Conservation (phyloP, 495 filamentous ascomycete species). For the Daldinia grandis region DNA sequence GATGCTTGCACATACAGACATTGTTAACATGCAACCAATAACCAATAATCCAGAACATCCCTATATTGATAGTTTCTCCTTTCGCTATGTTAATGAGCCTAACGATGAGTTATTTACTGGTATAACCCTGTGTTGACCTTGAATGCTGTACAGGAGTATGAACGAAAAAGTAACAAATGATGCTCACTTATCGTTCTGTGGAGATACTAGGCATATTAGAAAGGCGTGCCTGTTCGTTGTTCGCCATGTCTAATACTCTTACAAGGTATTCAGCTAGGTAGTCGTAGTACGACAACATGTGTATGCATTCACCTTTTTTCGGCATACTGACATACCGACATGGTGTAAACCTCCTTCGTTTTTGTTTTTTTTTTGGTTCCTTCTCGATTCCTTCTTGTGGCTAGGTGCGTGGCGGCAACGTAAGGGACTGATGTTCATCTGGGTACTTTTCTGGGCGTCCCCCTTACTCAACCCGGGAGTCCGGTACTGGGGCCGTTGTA, state of each 20-base stretch:
- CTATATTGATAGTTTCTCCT: too few species aligned
- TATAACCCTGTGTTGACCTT: background rate
- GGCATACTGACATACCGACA: background rate
- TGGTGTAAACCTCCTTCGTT: too few species aligned
- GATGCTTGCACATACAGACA: background rate
- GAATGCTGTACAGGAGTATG: background rate
- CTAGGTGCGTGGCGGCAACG: background rate
- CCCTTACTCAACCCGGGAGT: slow-evolving; percentile 27
- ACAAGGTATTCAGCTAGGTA: background rate
- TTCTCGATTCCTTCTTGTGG: background rate
- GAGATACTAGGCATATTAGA: background rate
- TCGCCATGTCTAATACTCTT: background rate
- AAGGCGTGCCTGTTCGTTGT: background rate
- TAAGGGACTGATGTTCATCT: slow-evolving; percentile 4
- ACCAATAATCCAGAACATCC: too few species aligned
- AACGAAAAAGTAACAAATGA: background rate
- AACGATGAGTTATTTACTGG: background rate
- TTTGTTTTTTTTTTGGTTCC: background rate
- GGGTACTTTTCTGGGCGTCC: background rate
- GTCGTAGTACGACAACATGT: background rate
- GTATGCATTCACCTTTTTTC: background rate
- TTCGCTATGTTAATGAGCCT: too few species aligned
- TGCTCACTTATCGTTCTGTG: background rate
- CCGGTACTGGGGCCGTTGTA: slow-evolving; percentile 4
- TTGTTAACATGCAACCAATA: background rate